Base-by-base conservation (phyloP, 371 early-diverging fungal genomes). In the Haplosporangium sp. region DNA sequence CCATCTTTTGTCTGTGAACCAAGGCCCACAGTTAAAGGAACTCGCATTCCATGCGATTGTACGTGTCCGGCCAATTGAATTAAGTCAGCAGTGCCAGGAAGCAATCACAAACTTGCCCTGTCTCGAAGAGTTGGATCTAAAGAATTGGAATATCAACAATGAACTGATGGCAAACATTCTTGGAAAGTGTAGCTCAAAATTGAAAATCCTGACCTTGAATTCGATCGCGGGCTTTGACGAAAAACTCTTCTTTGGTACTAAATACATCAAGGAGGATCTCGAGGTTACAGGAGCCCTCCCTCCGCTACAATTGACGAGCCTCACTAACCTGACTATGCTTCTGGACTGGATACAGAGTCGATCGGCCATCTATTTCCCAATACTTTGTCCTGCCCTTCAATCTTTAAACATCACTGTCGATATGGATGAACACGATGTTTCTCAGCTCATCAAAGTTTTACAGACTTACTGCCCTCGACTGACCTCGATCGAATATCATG, bases 71-170 rank as follows among this genome's bases (percentile, higher is more conserved):
- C 15, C 38, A 1, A 7, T 0, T 0, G 20, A 45, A 17, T 2
- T 67, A n/a, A 34, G 47, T 9, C 0, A 17, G 7, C 20, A 4
- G 8, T 39, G 20, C n/a, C 58, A 17, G 15, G 34, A 58, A 20
- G 67, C 67, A 10, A 6, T 67, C 17, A 67, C 38, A 60, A 58
- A 60, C 27, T 20, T 67, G 60, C 67, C 67, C 4, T 38, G n/a
- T 7, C 44, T 67, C 13, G 38, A 60, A 39, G 60, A 58, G 11
- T 50, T 67, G 50, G 37, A 17, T 6, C 27, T 67, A 38, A 42
- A 38, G 50, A 47, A 15, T 9, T 67, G 59, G 67, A 47, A 17
- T 17, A 11, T 55, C 13, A 34, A 17, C 40, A 67, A 47, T 19
- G 67, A 67, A 13, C 10, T 60, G 5, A 17, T 67, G 48, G 0